Evolutionary conservation across 2,329 filamentous ascomycete species (phyloP).

Genomic region (Hymenoscyphus salicellus): DNA sequence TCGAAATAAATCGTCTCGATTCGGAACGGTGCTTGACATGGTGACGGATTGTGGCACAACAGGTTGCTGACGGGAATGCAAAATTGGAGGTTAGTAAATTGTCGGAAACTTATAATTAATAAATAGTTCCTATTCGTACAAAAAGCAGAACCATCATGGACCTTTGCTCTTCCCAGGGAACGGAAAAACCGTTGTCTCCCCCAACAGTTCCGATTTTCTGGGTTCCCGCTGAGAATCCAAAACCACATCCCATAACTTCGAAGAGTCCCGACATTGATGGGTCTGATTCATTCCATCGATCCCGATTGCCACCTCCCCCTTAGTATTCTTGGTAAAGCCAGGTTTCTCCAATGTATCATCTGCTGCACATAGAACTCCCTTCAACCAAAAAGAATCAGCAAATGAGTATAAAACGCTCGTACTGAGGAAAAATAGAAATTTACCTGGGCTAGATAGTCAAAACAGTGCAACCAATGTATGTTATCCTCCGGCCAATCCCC

Average conservation of each 20-base stretch:
- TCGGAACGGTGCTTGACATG: no score
- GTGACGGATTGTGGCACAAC: no score
- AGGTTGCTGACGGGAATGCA: no score
- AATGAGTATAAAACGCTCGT: not conserved
- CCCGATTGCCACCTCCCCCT: not conserved
- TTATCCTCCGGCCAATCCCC: slow-evolving; percentile 2
- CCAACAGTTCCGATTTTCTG: not conserved
- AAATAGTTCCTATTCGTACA: not conserved
- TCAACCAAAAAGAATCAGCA: not conserved
- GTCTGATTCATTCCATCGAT: slow-evolving; percentile 6
- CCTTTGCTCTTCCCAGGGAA: not conserved
- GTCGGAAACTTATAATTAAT: not conserved
- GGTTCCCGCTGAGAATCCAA: not conserved
- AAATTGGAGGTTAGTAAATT: not conserved
- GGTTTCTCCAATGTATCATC: slow-evolving; percentile 6
- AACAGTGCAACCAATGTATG: slow-evolving; percentile 2
- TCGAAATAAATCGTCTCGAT: no score
- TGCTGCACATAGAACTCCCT: slow-evolving; percentile 4
- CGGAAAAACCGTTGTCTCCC: slow-evolving; percentile 1
- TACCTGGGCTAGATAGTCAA: slow-evolving; percentile 6
- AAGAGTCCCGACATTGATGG: slow-evolving; percentile 6
- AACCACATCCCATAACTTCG: not conserved
- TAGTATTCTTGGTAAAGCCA: not conserved
- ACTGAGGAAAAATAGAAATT: not conserved
- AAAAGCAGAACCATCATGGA: not conserved